These are phyloP conservation scores for Yarrowia sp. DNA, from an alignment of 805 yeast genomes.

Conservation along the genomic window DNA sequence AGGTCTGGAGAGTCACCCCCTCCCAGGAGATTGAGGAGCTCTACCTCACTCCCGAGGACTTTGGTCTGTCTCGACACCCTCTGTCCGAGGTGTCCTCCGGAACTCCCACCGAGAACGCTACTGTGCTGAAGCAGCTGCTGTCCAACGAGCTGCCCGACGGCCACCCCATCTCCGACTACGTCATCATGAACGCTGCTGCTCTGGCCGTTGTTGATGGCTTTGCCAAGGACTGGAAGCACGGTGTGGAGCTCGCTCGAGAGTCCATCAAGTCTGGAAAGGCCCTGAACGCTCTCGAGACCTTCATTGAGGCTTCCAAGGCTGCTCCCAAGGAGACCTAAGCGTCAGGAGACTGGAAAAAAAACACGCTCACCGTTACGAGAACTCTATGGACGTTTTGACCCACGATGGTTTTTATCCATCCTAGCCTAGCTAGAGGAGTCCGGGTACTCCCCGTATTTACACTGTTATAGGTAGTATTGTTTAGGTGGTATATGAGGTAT, in stretches of 20 bases:
- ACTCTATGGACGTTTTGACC: conserved; percentile 17
- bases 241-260: conserved; percentile 73
- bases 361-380: not conserved
- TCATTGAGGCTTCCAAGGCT: conserved; percentile 53
- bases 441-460: conserved; percentile 34
- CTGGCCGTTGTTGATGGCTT: conserved; percentile 78
- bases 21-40: conserved; percentile 48
- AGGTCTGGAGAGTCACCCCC: conserved; percentile 74
- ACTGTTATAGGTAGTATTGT: conserved; percentile 33
- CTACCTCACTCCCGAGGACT: conserved; percentile 66
- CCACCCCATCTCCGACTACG: conserved; percentile 81
- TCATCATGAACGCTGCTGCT: conserved; percentile 88
- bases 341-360: not conserved
- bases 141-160: conserved; percentile 54
- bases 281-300: conserved; percentile 60
- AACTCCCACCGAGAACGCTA: conserved; percentile 87
- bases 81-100: conserved; percentile 76
- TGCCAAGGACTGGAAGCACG: conserved; percentile 73
- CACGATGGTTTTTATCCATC: conserved; percentile 29
- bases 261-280: conserved; percentile 77
- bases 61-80: conserved; percentile 78
- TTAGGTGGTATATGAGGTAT: not conserved
- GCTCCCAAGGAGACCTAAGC: conserved; percentile 30
- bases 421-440: conserved; percentile 39
- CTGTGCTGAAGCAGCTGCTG: conserved; percentile 58